A percentile compares a stretch with the other conserved stretches of the same genome.
These are phyloP conservation scores for Umbelopsis ramanniana DNA, from an alignment of 192 early-diverging fungal genomes.

Conservation along the genomic window DNA sequence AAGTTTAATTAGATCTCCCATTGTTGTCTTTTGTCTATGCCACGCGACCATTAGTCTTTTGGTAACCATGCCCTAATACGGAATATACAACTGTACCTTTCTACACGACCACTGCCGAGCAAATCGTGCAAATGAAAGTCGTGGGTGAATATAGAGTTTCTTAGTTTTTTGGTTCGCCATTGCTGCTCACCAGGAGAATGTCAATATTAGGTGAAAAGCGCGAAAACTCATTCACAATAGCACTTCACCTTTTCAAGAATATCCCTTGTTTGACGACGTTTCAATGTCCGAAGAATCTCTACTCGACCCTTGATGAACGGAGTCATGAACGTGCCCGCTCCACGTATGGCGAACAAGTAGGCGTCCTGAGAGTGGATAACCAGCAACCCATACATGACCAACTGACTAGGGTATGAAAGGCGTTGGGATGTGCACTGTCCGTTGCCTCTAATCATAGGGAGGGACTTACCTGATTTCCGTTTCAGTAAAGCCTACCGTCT, in stretches of 20 bases:
- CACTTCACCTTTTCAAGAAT: constrained; percentile 44
- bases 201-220: no score
- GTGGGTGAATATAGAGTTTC: constrained; percentile 41
- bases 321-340: constrained; percentile 49
- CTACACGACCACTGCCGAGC: constrained; percentile 54
- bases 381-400: constrained; percentile 31
- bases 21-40: constrained; percentile 39
- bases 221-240: no score
- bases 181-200: constrained; percentile 22
- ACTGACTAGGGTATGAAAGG: no score
- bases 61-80: background rate
- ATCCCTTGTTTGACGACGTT: constrained; percentile 47
- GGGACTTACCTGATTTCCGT: constrained; percentile 46
- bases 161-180: constrained; percentile 40
- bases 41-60: background rate
- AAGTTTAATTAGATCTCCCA: constrained; percentile 48
- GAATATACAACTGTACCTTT: constrained; percentile 37
- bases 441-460: no score
- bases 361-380: constrained; percentile 40
- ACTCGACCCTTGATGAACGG: constrained; percentile 46
- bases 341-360: constrained; percentile 45
- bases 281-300: constrained; percentile 48
- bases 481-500: constrained; percentile 35
- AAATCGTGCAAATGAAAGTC: constrained; percentile 54
- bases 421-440: no score